Evolutionary conservation across 768 basidiomycete species (phyloP), one percentile per base, ranked within the genome.

Genomic region (Suillus sp.): DNA sequence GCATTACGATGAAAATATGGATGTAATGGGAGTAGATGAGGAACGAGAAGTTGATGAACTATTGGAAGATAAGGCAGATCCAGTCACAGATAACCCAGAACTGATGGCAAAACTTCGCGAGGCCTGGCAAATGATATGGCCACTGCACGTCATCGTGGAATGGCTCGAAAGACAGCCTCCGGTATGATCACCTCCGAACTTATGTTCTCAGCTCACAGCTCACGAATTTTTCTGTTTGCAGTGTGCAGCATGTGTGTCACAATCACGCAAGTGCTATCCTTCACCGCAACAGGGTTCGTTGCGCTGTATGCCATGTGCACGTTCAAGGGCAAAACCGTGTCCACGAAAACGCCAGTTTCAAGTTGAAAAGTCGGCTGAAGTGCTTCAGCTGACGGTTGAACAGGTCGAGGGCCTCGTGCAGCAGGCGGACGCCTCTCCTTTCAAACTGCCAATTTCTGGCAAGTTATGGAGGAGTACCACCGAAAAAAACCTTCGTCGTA

Each of bases 11-110:
- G 51, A 53, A n/a, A 53, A 13, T 13, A 34, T n/a, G 51, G 51
- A 53, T 35, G 20, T 53, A n/a, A 13, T 20, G 11, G 51, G 51
- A 53, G 51, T 53, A 32, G 51, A 53, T 8, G 59, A 63, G 51
- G 62, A 63, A 50, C 62, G 43, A 30, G 62, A 63, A 42, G 62
- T 61, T 14, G 62, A 63, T 16, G 34, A 60, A 11, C 47, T 63
- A 22, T 59, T 63, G 27, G 45, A 63, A 22, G 62, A 60, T 25
- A 32, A 20, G 20, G 11, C 45, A 11, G 32, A 42, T 0, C 6
- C 30, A 34, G 11, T 47, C 16, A 25, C 20, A 2, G 43, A 45
- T n/a, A 45, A 63, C 32, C 7, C 59, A 2, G 62, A 47, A 9
- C 13, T 60, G 32, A 14, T 63, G 59, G 34, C 20, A 37, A 50